A percentile compares a stretch with the other conserved stretches of the same genome.
Conservation (phyloP, 1,284 basidiomycete species). For the Leccinum griseonigrum region DNA sequence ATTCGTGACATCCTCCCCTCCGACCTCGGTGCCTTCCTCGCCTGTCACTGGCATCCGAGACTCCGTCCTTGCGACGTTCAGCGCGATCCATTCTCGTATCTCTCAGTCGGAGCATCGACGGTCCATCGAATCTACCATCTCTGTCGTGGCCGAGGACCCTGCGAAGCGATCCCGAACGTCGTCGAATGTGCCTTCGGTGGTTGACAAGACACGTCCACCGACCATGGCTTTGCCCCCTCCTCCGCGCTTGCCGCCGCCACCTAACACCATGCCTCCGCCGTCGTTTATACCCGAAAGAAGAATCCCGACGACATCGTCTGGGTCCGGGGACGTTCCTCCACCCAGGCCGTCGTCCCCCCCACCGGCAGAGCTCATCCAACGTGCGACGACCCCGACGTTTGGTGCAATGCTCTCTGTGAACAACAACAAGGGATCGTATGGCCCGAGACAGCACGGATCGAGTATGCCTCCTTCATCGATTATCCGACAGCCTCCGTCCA, state of each 20-base stretch:
- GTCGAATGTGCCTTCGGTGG: slow-evolving; percentile 43
- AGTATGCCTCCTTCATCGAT: slow-evolving; percentile 68
- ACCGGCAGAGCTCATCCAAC: slow-evolving; percentile 82
- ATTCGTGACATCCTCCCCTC: slow-evolving; percentile 50
- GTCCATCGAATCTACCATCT: slow-evolving; percentile 62
- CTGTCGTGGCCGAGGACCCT: slow-evolving; percentile 45
- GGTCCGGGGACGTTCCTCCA: slow-evolving; percentile 60
- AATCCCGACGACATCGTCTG: slow-evolving; percentile 49
- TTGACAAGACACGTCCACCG: slow-evolving; percentile 82
- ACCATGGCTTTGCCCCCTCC: slow-evolving; percentile 86
- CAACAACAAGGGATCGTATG: slow-evolving; percentile 45
- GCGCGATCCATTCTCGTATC: slow-evolving; percentile 38
- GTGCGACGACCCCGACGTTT: slow-evolving; percentile 81
- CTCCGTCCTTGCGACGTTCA: slow-evolving; percentile 33
- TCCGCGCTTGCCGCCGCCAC: slow-evolving; percentile 76
- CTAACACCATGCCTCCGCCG: slow-evolving; percentile 70
- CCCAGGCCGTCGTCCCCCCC: slow-evolving; percentile 87
- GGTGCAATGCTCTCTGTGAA: slow-evolving; percentile 62
- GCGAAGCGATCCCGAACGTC: slow-evolving; percentile 53
- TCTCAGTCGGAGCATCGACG: slow-evolving; percentile 42
- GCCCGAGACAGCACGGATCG: slow-evolving; percentile 53
- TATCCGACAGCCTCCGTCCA: slow-evolving; percentile 73
- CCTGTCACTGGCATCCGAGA: slow-evolving; percentile 46
- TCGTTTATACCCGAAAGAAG: slow-evolving; percentile 70
- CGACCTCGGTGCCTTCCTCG: slow-evolving; percentile 33